Percentiles rank a stretch among this genome's conserved stretches.
phyloP scores from a whole-genome alignment of 164 flowering plant genomes.

The Vitis labrusca region DNA sequence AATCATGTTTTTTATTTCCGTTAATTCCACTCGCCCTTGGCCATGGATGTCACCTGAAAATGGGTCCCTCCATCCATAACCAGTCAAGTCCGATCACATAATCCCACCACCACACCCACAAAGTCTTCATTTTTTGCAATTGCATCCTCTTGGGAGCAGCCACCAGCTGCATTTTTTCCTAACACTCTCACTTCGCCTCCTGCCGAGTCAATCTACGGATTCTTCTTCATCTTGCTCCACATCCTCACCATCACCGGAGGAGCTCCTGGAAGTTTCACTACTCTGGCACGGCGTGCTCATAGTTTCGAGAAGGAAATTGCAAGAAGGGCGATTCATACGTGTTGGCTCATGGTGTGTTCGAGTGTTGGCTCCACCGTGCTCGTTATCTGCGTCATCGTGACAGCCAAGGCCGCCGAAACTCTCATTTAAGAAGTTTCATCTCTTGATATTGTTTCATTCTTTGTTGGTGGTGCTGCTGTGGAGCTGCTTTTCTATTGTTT shows the following conservation, averaged over 20 bases:
- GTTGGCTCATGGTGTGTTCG: no score
- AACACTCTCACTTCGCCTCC: slow-evolving; percentile 73
- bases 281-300: no score
- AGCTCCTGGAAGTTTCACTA: slow-evolving; percentile 23
- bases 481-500: slow-evolving; percentile 88
- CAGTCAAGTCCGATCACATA: slow-evolving; percentile 1
- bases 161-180: slow-evolving; percentile 74
- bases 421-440: no score
- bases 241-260: slow-evolving; percentile 54
- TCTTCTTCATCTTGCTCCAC: slow-evolving; percentile 82
- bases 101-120: slow-evolving; percentile 57
- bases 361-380: no score
- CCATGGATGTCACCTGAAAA: not conserved
- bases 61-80: slow-evolving; percentile 24
- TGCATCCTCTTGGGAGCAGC: slow-evolving; percentile 84
- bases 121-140: slow-evolving; percentile 64
- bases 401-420: no score
- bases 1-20: no score
- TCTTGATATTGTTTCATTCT: no score
- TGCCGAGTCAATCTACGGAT: slow-evolving; percentile 59
- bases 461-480: slow-evolving; percentile 88
- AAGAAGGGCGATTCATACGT: no score
- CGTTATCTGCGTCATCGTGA: no score
- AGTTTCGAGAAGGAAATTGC: no score
- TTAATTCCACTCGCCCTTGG: no score